A percentile compares a stretch with the other conserved stretches of the same genome.
phyloP scores from a whole-genome alignment of 305 asterid genomes.

The Fraxinus greggii region DNA sequence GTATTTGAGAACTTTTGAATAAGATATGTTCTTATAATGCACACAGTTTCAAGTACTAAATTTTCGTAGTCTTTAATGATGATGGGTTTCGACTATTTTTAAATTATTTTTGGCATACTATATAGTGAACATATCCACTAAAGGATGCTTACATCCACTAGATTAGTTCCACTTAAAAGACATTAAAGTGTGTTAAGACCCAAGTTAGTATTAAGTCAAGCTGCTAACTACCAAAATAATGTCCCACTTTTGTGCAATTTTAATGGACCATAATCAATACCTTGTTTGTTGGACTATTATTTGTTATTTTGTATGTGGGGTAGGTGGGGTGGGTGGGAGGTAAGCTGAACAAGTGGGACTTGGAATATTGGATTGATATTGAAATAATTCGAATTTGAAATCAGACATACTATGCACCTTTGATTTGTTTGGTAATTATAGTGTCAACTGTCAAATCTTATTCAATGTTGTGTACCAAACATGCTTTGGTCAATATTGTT shows the following conservation, averaged over 20 bases:
- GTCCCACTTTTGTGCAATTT: not conserved
- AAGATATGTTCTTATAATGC: not conserved
- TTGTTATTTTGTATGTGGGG: not conserved
- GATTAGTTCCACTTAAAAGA: constrained; percentile 25
- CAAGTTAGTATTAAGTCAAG: constrained; percentile 7
- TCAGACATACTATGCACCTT: not conserved
- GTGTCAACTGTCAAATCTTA: not conserved
- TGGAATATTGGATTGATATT: not conserved
- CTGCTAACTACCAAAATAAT: constrained; percentile 23
- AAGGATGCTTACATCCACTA: constrained; percentile 22
- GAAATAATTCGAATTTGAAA: not conserved
- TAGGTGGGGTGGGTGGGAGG: not conserved
- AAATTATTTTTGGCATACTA: not conserved
- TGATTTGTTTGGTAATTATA: not conserved
- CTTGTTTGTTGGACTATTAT: constrained; percentile 2
- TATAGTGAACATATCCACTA: constrained; percentile 19
- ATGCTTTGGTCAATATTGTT: not conserved
- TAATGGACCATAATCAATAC: not conserved
- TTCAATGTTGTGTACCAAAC: not conserved
- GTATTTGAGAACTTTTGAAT: not conserved
- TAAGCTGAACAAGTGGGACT: not conserved
- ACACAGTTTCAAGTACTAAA: not conserved
- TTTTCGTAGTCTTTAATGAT: not conserved
- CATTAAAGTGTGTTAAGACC: constrained; percentile 15
- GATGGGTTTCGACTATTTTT: not conserved